Conservation (phyloP, 208 protist species). For the Leishmania braziliensis region DNA sequence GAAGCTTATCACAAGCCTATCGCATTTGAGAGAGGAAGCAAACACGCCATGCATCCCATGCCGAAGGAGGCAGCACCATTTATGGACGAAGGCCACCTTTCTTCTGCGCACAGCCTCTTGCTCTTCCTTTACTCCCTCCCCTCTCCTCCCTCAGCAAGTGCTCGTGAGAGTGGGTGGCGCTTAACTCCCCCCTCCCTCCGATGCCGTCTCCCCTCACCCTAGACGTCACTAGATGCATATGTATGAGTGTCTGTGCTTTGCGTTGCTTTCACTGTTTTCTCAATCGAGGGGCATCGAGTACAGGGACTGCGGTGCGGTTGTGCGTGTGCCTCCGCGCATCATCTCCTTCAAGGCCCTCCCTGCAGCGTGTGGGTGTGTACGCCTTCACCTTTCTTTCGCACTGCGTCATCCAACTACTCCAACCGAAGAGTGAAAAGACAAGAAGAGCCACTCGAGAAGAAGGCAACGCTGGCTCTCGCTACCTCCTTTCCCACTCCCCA, state of each 20-base stretch:
- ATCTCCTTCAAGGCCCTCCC: background rate
- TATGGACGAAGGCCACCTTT: background rate
- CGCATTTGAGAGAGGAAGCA: conserved; percentile 13
- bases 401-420: background rate
- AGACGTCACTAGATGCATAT: background rate
- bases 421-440: background rate
- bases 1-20: conserved; percentile 10
- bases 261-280: background rate
- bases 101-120: background rate
- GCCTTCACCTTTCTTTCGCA: background rate
- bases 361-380: background rate
- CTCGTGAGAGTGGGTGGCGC: background rate
- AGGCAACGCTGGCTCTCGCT: too few species aligned
- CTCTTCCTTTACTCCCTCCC: background rate
- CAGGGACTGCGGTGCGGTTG: background rate
- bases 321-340: background rate
- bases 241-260: background rate
- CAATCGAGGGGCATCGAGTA: background rate
- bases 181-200: background rate
- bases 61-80: background rate
- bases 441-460: background rate
- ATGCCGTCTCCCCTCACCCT: background rate
- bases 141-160: background rate
- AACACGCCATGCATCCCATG: background rate
- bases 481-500: background rate